Evolutionary conservation across 129 eudicot species (phyloP), one percentile per base, ranked within the genome.

Genomic region (Helichrysum umbraculigerum): DNA sequence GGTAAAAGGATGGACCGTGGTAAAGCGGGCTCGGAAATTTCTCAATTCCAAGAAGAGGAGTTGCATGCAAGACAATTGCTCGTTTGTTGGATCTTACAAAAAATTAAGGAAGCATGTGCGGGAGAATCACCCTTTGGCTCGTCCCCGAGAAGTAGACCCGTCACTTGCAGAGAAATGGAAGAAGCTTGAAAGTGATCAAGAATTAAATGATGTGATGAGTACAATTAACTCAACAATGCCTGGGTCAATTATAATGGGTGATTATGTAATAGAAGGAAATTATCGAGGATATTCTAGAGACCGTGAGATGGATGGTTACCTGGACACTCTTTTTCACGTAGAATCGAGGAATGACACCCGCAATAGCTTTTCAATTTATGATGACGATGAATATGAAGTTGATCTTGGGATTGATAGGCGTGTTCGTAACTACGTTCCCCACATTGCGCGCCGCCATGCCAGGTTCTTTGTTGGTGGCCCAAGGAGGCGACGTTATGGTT

Each of bases 1-100:
- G 78, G 87, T 88, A 4, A 88, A 88, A 78, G 92, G 89, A 62
- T 88, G 92, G 92, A 85, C 89, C 0, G 87, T 85, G 79, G 89
- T 85, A 12, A 80, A 85, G 62, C 89, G 76, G 25, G 87, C 92
- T 6, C 89, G 89, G 71, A 85, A 78, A 77, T 80, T 74, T 78
- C 64, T 88, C 4, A 88, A 88, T 52, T 74, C 80, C 56, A 85
- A 78, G 78, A 82, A 80, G 44, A 83, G 92, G 77, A 75, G 71
- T 29, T 88, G 92, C 74, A 80, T 82, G 89, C 84, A 79, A 61
- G 92, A 88, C 19, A 69, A 85, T 5, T 88, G 92, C 68, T 70
- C 80, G 34, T 88, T 88, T 67, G 70, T 82, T 62, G 89, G 92
- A 10, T 85, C 76, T 4, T 88, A 85, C 37, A 75, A 76, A 75